Conservation (phyloP, 176 grass and related monocot species). For the Leersia perrieri region DNA sequence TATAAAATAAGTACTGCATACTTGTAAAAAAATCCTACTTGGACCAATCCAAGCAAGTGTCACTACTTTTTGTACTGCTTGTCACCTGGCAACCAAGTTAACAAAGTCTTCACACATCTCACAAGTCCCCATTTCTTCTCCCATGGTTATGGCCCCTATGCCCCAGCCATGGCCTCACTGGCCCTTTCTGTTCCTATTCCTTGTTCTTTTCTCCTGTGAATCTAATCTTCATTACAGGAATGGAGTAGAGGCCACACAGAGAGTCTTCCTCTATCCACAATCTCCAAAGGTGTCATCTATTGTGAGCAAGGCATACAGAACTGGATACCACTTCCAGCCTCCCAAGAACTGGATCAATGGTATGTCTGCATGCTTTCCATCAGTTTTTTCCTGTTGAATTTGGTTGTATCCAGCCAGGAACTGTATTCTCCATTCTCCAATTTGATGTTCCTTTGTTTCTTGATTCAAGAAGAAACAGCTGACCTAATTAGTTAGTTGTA, state of each 20-base stretch:
- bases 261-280: slow-evolving; percentile 59
- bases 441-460: slow-evolving; percentile 3
- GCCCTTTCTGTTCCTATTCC: slow-evolving; percentile 29
- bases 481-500: neutral
- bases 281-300: slow-evolving; percentile 55
- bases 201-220: slow-evolving; percentile 26
- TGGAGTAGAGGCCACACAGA: slow-evolving; percentile 41
- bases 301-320: slow-evolving; percentile 59
- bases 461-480: slow-evolving; percentile 1
- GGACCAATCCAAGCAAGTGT: slow-evolving; percentile 27
- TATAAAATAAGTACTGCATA: neutral
- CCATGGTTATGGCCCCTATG: slow-evolving; percentile 24
- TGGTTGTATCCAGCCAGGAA: neutral
- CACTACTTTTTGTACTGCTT: neutral
- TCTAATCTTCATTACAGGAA: slow-evolving; percentile 24
- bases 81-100: neutral
- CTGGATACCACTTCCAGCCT: slow-evolving; percentile 76
- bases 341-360: slow-evolving; percentile 81
- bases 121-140: neutral
- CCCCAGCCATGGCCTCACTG: slow-evolving; percentile 28
- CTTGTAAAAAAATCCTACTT: slow-evolving; percentile 13
- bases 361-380: slow-evolving; percentile 13
- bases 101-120: slow-evolving; percentile 32
- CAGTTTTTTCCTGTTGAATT: neutral
- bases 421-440: neutral